Conservation (phyloP, 495 filamentous ascomycete genomes). For the Hypoxylon lienhwacheense region DNA sequence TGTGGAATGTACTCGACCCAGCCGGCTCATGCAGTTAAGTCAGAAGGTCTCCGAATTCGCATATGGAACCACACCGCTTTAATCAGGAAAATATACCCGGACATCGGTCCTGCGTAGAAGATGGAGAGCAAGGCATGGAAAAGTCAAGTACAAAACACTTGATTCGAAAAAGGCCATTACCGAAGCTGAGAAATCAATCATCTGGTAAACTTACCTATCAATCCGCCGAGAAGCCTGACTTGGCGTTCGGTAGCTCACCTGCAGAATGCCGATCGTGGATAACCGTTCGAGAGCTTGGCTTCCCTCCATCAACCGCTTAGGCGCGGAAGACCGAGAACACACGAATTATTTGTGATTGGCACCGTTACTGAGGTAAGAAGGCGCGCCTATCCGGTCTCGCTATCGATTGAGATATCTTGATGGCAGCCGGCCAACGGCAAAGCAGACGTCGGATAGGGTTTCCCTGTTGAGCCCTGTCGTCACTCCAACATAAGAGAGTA, state of each 20-base stretch:
- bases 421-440: constrained; percentile 9
- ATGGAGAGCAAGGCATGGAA: not conserved
- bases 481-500: constrained; percentile 26
- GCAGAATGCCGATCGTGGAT: constrained; percentile 12
- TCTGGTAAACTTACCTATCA: no score
- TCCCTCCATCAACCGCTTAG: constrained; percentile 15
- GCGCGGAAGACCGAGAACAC: constrained; percentile 4
- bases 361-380: constrained; percentile 13
- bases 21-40: constrained; percentile 16
- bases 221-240: constrained; percentile 2
- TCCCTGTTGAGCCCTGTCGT: constrained; percentile 24
- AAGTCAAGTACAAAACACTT: not conserved
- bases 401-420: constrained; percentile 9
- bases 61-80: constrained; percentile 26
- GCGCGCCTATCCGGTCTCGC: constrained; percentile 11
- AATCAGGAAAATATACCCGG: constrained; percentile 1
- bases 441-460: constrained; percentile 28
- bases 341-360: constrained; percentile 4
- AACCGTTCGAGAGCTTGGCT: constrained; percentile 4
- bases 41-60: constrained; percentile 23
- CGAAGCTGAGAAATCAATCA: not conserved
- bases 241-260: constrained; percentile 11
- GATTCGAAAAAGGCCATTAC: not conserved
- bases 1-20: constrained; percentile 10
- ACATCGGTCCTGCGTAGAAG: not conserved